Base-by-base conservation (phyloP, 2,329 filamentous ascomycete genomes). In the Neospermospora avenae region DNA sequence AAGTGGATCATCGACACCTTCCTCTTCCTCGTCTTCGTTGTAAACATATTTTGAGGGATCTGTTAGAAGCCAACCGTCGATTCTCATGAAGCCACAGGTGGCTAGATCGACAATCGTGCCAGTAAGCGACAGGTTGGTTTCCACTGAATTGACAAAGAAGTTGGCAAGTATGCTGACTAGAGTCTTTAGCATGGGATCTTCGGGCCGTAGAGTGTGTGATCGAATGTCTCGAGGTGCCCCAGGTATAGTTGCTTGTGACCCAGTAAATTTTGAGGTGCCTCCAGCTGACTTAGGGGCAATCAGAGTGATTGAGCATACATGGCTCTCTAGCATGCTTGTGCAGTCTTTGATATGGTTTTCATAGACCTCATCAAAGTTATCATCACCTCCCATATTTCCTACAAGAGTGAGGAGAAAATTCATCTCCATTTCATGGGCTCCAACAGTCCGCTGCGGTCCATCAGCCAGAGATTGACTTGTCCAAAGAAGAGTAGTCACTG, bases 41-140 rank as follows among this genome's bases (percentile, higher is more conserved):
- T 84, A 89, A 5, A 77, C 76, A 69, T 86, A 89, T 61, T 78
- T 80, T n/a, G 77, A 79, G 3, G 90, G 89, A 56, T 88, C 85
- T 16, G 91, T 86, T 5, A 93, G 78, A 31, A 98, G 78, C 93
- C 95, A 99, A n/a, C 90, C 89, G 70, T 97, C 91, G 13, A 97
- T 81, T 20, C 87, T 85, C 70, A 96, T 88, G 64, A 90, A 89
- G 5, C 91, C 89, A 68, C 95, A 98, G 0, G 90, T 86, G 11
- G 90, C 90, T 42, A 99, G 79, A 65, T 91, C 89, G 28, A 96
- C 83, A 45, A 98, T 80, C 0, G 89, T 84, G 69, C 96, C 90
- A 0, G 93, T 98, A 1, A 97, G 80, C 0, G 89, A 89, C 3
- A 99, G 77, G 67, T 99, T 99, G 2, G 90, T 93, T 68, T 97